These are phyloP conservation scores for Coprinellus micaceus DNA, from an alignment of 768 basidiomycete genomes.

Conservation along the genomic window DNA sequence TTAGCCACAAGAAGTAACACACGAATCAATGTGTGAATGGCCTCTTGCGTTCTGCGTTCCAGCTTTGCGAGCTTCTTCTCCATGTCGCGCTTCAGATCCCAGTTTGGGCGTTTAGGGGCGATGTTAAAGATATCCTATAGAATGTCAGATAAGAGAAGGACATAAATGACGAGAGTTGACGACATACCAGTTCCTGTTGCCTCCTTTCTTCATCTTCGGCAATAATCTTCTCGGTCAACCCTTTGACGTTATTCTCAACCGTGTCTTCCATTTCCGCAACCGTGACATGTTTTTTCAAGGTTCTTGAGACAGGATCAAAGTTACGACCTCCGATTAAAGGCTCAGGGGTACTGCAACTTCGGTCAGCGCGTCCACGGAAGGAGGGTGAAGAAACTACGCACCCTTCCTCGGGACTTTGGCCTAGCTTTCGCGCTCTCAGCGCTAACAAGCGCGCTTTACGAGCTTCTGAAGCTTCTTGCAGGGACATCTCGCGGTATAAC, in stretches of 20 bases:
- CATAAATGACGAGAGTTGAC: neutral
- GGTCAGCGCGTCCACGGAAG: no score
- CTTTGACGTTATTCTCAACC: conserved; percentile 80
- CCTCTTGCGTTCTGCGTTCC: conserved; percentile 88
- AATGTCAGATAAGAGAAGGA: neutral
- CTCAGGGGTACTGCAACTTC: conserved; percentile 27
- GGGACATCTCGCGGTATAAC: conserved; percentile 39
- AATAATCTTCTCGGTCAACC: conserved; percentile 81
- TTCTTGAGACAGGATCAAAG: conserved; percentile 87
- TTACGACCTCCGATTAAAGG: conserved; percentile 69
- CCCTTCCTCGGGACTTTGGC: conserved; percentile 42
- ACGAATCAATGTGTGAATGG: conserved; percentile 93
- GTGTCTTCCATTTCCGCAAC: conserved; percentile 71
- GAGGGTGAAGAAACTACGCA: no score
- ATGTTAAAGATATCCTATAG: conserved; percentile 93
- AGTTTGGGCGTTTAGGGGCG: conserved; percentile 93
- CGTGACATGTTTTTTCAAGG: conserved; percentile 64
- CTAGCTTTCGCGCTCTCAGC: conserved; percentile 68
- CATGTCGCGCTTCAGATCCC: conserved; percentile 93
- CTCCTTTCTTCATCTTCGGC: conserved; percentile 81
- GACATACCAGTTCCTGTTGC: conserved; percentile 80
- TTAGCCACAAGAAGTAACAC: conserved; percentile 28
- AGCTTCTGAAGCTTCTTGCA: conserved; percentile 74
- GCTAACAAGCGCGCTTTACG: conserved; percentile 80
- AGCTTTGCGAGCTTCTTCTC: conserved; percentile 85